Percentiles rank a stretch among this genome's conserved stretches.
Evolutionary conservation across 805 yeast species (phyloP).

Genomic region (Cyberlindnera maritima): DNA sequence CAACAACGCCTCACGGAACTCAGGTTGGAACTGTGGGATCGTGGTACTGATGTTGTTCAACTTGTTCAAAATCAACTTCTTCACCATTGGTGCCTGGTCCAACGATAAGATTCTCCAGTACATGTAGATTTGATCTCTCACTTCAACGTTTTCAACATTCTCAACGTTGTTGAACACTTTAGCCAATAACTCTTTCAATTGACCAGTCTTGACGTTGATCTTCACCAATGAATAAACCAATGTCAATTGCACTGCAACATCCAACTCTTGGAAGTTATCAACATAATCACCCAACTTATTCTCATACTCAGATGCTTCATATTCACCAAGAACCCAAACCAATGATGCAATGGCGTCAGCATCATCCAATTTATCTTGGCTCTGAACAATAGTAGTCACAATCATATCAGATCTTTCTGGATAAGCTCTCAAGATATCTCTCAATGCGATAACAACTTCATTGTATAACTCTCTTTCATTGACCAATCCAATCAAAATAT

Average conservation of each 20-base stretch:
- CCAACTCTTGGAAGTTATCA: slow-evolving; percentile 55
- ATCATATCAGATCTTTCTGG: slow-evolving; percentile 49
- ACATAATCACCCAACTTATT: slow-evolving; percentile 44
- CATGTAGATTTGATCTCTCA: slow-evolving; percentile 74
- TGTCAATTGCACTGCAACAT: slow-evolving; percentile 57
- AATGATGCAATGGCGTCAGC: slow-evolving; percentile 51
- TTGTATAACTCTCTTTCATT: slow-evolving; percentile 65
- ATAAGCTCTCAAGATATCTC: slow-evolving; percentile 65
- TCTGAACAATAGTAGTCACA: slow-evolving; percentile 51
- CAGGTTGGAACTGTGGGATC: slow-evolving; percentile 67
- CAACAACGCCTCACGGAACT: slow-evolving; percentile 63
- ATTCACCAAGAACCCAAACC: slow-evolving; percentile 73
- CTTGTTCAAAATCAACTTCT: slow-evolving; percentile 53
- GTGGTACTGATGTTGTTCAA: slow-evolving; percentile 73
- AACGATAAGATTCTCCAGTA: slow-evolving; percentile 75
- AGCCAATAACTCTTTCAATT: slow-evolving; percentile 45
- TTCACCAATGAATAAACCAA: slow-evolving; percentile 62
- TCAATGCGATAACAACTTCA: slow-evolving; percentile 59
- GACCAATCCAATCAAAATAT: slow-evolving; percentile 54
- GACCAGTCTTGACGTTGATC: slow-evolving; percentile 44
- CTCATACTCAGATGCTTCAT: slow-evolving; percentile 54
- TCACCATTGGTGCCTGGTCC: slow-evolving; percentile 34
- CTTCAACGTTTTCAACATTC: slow-evolving; percentile 68
- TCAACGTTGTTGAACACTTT: slow-evolving; percentile 62
- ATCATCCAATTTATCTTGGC: slow-evolving; percentile 45